These are phyloP conservation scores for Sporothrix inflata DNA, from an alignment of 2,329 filamentous ascomycete species.

Conservation along the genomic window DNA sequence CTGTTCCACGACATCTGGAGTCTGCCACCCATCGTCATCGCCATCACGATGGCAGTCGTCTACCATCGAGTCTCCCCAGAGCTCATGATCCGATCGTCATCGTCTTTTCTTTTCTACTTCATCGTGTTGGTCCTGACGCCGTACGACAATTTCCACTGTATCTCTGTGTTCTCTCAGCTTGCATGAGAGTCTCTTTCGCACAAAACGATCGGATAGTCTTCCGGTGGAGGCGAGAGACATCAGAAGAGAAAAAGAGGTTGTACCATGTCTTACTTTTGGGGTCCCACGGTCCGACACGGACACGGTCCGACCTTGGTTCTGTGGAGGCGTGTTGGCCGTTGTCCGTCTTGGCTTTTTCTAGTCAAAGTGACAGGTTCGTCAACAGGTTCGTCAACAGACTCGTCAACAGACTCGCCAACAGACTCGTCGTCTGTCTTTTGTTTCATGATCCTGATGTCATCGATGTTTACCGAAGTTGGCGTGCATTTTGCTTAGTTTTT, in stretches of 20 bases:
- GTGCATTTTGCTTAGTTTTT: no score
- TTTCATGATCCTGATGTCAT: no score
- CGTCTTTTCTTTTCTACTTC: not conserved
- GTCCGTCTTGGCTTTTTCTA: not conserved
- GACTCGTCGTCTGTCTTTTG: no score
- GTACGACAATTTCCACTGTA: conserved; percentile 2
- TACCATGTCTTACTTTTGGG: not conserved
- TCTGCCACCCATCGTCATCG: conserved; percentile 1
- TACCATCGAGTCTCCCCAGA: no score
- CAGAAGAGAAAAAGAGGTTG: not conserved
- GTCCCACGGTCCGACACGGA: not conserved
- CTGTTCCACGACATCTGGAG: not conserved
- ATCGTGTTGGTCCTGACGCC: not conserved
- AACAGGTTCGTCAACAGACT: no score
- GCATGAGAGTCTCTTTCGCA: not conserved
- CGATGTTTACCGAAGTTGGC: no score
- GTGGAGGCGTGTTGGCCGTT: not conserved
- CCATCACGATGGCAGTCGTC: no score
- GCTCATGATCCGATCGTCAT: no score
- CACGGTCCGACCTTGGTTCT: not conserved
- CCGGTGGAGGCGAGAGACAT: not conserved
- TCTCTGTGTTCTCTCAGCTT: conserved; percentile 1
- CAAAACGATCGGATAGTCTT: conserved; percentile 3
- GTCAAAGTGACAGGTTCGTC: no score
- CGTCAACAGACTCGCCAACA: no score